Base-by-base conservation (phyloP, 202 grass and related monocot species). In the Zizania palustris region DNA sequence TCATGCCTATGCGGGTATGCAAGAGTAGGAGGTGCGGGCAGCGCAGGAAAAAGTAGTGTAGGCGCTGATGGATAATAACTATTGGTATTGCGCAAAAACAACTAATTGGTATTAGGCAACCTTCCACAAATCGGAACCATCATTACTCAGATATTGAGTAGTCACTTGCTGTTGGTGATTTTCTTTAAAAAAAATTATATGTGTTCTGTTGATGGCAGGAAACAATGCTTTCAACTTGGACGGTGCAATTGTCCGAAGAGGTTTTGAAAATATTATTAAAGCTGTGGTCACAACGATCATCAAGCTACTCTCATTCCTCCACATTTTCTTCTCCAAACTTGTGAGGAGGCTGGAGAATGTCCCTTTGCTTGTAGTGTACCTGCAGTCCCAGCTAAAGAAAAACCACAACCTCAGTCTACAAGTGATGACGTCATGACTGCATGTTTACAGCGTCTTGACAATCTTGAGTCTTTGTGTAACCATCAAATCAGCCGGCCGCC, bases 401-500 rank as follows among this genome's bases (percentile, higher is more conserved):
- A 73, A 41, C 71, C 77, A 36, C 38, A 39, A n/a, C 59, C 73
- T n/a, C 44, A n/a, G 57, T 39, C 71, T 10, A 42, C 72, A 43
- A 70, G 69, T 4, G 77, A 85, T 41, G 78, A 66, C 49, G 74
- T 79, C 36, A 77, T 76, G 69, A 33, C 34, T 5, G 35, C 74
- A 15, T 96, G 85, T 28, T 59, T 93, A 69, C 83, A 85, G 61
- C 89, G 96, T 9, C 76, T 99, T 8, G 79, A 93, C 75, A 88
- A 64, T 59, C 80, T 99, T 0, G 96, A 99, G 40, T 85, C 50
- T 3, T 9, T 91, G 56, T 99, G 89, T 71, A 89, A 91, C 56
- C 87, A 90, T 59, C 87, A 96, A 12, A 85, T 65, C 42, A 82
- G 39, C 33, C 96, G 84, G 18, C 87, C 85, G 10, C 81, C 90